phyloP scores from a whole-genome alignment of 2,329 filamentous ascomycete species.

The Diaporthe aspalathi region DNA sequence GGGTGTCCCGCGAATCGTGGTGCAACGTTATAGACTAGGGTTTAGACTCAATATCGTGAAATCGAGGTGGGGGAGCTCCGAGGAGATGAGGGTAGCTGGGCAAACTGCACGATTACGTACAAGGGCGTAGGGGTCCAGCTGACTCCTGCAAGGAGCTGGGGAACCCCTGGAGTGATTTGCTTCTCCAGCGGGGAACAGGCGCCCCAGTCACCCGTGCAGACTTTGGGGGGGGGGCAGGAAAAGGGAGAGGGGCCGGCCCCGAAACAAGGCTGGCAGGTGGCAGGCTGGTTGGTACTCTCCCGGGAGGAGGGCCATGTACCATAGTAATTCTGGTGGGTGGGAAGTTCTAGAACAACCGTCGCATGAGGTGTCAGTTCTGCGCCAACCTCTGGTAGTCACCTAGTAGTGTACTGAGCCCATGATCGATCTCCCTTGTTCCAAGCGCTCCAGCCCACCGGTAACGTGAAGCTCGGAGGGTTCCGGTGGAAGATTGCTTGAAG shows the following conservation, averaged over 20 bases:
- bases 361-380: constrained; percentile 17
- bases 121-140: constrained; percentile 9
- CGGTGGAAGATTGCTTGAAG: too few species aligned
- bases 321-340: not conserved
- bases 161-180: constrained; percentile 14
- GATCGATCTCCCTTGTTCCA: constrained; percentile 5
- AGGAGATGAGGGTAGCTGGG: not conserved
- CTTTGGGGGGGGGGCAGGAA: not conserved
- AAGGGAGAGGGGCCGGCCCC: too few species aligned
- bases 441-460: constrained; percentile 26
- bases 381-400: constrained; percentile 1
- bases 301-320: not conserved
- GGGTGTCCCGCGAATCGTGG: too few species aligned
- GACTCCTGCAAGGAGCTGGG: constrained; percentile 24
- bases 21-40: too few species aligned
- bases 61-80: not conserved
- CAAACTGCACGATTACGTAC: constrained; percentile 17
- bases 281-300: too few species aligned
- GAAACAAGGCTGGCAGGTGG: constrained; percentile 11
- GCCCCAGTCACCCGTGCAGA: constrained; percentile 8
- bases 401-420: too few species aligned
- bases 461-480: not conserved
- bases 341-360: constrained; percentile 20
- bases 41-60: not conserved
- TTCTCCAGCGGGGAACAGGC: not conserved